Evolutionary conservation across 2,329 filamentous ascomycete genomes (phyloP), one percentile per base, ranked within the genome.

Genomic region (Xylaria sp.): DNA sequence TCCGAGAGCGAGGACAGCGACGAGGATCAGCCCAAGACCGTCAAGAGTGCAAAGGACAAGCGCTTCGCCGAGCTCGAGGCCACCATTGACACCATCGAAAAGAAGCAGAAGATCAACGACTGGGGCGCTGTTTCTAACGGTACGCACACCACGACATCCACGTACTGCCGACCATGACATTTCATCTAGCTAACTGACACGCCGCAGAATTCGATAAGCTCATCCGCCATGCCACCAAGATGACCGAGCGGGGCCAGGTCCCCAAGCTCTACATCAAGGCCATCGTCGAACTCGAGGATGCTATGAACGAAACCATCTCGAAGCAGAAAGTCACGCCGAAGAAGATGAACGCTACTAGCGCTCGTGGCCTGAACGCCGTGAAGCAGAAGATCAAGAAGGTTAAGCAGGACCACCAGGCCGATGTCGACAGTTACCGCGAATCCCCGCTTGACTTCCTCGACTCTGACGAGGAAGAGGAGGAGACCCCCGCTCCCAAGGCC

Each of bases 381-480:
- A 96, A 97, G 80, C 94, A 99, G 77, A 92, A 92, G 79, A 91
- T 99, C 80, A 92, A 93, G 85, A 97, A 97, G 85, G 93, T 93
- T 79, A 96, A 93, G 83, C 95, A 96, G 79, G 93, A 97, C 66
- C 93, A 93, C 78, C 85, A 91, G 72, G 80, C 83, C 63, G 90
- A 96, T 10, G 88, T 99, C 70, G 91, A 96, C 68, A 84, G 87
- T 65, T 99, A 93, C 80, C 84, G 90, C 67, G 87, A 85, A 65
- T 86, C 96, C 75, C 70, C 70, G 9, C 65, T 68, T 16, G 69
- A 71, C 37, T 71, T 71, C 67, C 68, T 71, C 37, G 69, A 68
- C 39, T 71, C 70, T 16, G 91, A 93, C 76, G 91, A 93, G 65
- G 86, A 79, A 16, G 87, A 91, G 55, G 89, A 91, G 56, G 89